Base-by-base conservation (phyloP, 129 eudicot genomes). In the Escallonia rubra region DNA sequence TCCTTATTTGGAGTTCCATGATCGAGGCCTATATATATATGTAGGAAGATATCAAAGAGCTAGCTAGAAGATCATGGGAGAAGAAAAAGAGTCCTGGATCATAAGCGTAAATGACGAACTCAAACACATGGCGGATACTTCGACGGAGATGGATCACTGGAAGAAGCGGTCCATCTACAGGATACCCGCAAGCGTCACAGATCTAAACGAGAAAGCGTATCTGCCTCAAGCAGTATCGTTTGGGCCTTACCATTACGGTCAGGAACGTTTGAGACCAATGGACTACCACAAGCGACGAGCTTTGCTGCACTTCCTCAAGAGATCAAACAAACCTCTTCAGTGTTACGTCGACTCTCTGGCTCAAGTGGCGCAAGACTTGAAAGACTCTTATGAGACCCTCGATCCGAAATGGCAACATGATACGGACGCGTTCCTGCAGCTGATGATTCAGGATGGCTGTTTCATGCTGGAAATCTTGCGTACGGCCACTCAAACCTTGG, bases 231-330 rank as follows among this genome's bases (percentile, higher is more conserved):
- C 78, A 0, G 88, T 86, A 46, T 82, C 92, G 11, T 70, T 86
- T 44, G 93, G 89, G 34, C 93, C 93, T 13, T 86, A 83, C 74
- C 93, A 86, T 72, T 64, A 80, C 43, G 84, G 82, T 11, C 60
- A 61, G 43, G 65, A 57, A 4, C 60, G 69, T 66, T 64, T 80
- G 49, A 66, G 68, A 62, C 61, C 84, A 41, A 86, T 86, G 93
- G 86, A 72, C 63, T 78, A 77, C 55, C 84, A 86, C 79, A 86
- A 86, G 60, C 80, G 40, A 43, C 74, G 89, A 5, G 93, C 93
- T 40, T 73, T 86, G 16, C 84, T 65, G 43, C 89, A 80, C 50
- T 86, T 86, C 65, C 76, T 86, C 42, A 83, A 75, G 63, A 69
- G 89, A 69, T 69, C 84, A 40, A 69, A 72, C n/a, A 82, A 76